Conservation (phyloP, 305 asterid genomes). For the Ilex paraguariensis region DNA sequence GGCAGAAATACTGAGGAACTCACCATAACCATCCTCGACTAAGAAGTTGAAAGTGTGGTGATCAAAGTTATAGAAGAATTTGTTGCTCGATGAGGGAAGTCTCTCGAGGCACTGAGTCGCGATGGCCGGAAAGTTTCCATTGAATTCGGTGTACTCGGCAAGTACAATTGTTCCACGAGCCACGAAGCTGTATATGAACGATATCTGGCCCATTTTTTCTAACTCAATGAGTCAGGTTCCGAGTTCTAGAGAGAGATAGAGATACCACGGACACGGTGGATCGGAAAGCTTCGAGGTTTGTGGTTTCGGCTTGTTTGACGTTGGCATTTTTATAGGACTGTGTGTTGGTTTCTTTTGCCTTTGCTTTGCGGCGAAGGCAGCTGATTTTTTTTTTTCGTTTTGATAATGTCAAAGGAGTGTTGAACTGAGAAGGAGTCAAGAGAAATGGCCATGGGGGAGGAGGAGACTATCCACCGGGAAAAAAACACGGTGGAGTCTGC, state of each 20-base stretch:
- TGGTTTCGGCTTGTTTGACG: background rate
- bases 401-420: too few species aligned
- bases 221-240: background rate
- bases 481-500: too few species aligned
- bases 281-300: background rate
- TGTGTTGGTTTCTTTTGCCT: background rate
- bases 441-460: too few species aligned
- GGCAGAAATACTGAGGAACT: background rate
- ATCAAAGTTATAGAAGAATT: conserved; percentile 82
- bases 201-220: conserved; percentile 45
- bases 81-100: conserved; percentile 74
- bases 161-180: conserved; percentile 87
- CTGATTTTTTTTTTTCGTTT: too few species aligned
- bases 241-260: background rate
- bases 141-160: conserved; percentile 89
- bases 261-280: too few species aligned
- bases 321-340: conserved; percentile 22
- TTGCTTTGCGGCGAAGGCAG: too few species aligned
- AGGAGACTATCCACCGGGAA: too few species aligned
- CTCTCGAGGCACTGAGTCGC: conserved; percentile 88
- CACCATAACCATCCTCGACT: conserved; percentile 90
- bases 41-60: conserved; percentile 84
- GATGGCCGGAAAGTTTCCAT: conserved; percentile 91
- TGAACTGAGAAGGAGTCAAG: too few species aligned
- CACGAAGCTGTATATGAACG: conserved; percentile 90